Percentiles rank a stretch among this genome's conserved stretches.
These are phyloP conservation scores for Aotearoamyces nothofagi DNA, from an alignment of 2,329 filamentous ascomycete genomes.

Conservation along the genomic window DNA sequence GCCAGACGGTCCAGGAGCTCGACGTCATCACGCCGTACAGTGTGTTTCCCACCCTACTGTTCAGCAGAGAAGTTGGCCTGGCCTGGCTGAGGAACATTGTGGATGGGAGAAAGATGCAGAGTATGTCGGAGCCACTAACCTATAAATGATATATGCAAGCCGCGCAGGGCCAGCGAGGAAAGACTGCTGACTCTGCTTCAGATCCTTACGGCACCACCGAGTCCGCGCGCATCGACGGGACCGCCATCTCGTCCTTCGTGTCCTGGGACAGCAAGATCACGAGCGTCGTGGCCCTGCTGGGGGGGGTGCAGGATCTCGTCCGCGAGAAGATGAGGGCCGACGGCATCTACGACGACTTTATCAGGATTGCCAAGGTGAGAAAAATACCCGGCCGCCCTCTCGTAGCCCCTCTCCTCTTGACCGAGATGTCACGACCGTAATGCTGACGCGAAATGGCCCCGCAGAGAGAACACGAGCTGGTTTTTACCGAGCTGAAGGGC, in stretches of 20 bases:
- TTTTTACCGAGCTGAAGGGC: slow-evolving; percentile 4
- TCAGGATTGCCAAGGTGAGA: slow-evolving; percentile 7
- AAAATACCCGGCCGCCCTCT: too few relatives aligned
- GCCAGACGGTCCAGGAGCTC: slow-evolving; percentile 23
- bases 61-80: slow-evolving; percentile 23
- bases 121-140: slow-evolving; percentile 12
- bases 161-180: slow-evolving; percentile 1
- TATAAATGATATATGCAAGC: not conserved
- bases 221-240: slow-evolving; percentile 23
- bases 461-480: slow-evolving; percentile 3
- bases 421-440: not conserved
- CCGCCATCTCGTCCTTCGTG: slow-evolving; percentile 23
- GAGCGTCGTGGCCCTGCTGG: slow-evolving; percentile 24
- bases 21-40: slow-evolving; percentile 27
- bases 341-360: slow-evolving; percentile 23
- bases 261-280: slow-evolving; percentile 29
- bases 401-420: too few relatives aligned
- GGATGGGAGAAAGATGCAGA: slow-evolving; percentile 27
- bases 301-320: slow-evolving; percentile 23
- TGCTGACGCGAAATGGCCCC: too few relatives aligned
- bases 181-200: slow-evolving; percentile 4
- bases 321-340: slow-evolving; percentile 23
- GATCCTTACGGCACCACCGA: slow-evolving; percentile 27
- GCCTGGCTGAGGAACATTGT: slow-evolving; percentile 29
- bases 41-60: slow-evolving; percentile 21